Conservation (phyloP, 306 rosid species). For the Alnus rubra region DNA sequence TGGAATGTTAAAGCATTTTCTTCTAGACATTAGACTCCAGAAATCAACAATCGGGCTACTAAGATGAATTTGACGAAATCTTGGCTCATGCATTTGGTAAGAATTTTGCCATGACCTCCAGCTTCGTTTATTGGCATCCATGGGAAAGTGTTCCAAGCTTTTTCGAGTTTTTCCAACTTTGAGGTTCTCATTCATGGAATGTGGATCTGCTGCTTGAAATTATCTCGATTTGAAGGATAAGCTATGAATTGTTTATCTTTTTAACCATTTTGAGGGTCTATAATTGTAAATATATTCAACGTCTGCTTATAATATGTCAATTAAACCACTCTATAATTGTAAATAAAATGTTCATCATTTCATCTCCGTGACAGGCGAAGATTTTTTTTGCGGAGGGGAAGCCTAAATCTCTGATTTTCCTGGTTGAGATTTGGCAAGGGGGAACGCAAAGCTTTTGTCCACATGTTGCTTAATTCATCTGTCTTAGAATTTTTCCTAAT, state of each 20-base stretch:
- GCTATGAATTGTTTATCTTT: neutral
- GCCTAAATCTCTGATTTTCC: slow-evolving; percentile 18
- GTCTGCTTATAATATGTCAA: slow-evolving; percentile 10
- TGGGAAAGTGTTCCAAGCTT: neutral
- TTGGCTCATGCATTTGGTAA: neutral
- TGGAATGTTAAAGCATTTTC: too few species aligned
- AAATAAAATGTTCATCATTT: slow-evolving; percentile 26
- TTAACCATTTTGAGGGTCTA: slow-evolving; percentile 14
- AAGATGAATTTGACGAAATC: neutral
- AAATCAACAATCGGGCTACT: neutral
- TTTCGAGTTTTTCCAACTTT: too few species aligned
- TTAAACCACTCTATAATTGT: slow-evolving; percentile 17
- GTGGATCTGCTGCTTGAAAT: neutral
- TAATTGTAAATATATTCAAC: slow-evolving; percentile 1
- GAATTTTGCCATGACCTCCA: neutral
- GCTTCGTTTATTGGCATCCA: neutral
- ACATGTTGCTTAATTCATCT: slow-evolving; percentile 26
- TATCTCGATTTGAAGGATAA: neutral
- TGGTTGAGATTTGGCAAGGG: slow-evolving; percentile 27
- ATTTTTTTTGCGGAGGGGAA: slow-evolving; percentile 43
- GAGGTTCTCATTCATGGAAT: neutral
- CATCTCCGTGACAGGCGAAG: slow-evolving; percentile 59
- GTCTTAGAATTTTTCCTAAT: slow-evolving; percentile 28
- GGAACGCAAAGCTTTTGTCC: slow-evolving; percentile 5
- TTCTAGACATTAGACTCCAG: neutral